Percentiles rank a stretch among this genome's conserved stretches.
These are phyloP conservation scores for Boeremia exigua DNA, from an alignment of 2,329 filamentous ascomycete genomes.

Conservation along the genomic window DNA sequence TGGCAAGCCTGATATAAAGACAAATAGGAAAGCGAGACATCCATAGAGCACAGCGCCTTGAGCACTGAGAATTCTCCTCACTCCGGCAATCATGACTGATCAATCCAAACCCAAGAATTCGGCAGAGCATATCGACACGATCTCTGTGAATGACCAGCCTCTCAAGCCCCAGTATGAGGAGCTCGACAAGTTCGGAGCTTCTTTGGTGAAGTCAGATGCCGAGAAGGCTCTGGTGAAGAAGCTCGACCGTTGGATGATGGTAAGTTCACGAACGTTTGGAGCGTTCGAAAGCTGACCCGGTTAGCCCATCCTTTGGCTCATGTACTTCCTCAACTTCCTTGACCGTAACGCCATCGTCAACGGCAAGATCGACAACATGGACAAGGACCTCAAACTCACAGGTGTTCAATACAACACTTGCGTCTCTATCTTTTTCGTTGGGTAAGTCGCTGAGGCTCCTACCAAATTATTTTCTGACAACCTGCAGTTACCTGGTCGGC, in stretches of 20 bases:
- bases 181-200: conserved; percentile 35
- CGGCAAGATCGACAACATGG: conserved; percentile 66
- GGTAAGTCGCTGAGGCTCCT: conserved; percentile 26
- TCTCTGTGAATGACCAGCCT: conserved; percentile 17
- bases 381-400: conserved; percentile 60
- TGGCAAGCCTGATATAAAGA: conserved; percentile 15
- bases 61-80: background rate
- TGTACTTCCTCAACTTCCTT: conserved; percentile 50
- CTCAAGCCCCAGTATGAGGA: conserved; percentile 21
- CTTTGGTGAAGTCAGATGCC: conserved; percentile 26
- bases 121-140: conserved; percentile 21
- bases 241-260: conserved; percentile 34
- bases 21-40: background rate
- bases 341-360: conserved; percentile 70
- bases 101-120: conserved; percentile 10
- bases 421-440: conserved; percentile 65
- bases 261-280: background rate
- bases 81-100: conserved; percentile 10
- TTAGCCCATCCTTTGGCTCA: conserved; percentile 18
- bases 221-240: conserved; percentile 34
- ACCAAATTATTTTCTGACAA: conserved; percentile 20
- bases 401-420: conserved; percentile 66
- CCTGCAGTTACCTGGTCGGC: conserved; percentile 34
- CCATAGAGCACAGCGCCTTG: background rate
- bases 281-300: background rate